Evolutionary conservation across 1,139 yeast genomes (phyloP), one percentile per base, ranked within the genome.

Genomic region (Diutina neorugosa): DNA sequence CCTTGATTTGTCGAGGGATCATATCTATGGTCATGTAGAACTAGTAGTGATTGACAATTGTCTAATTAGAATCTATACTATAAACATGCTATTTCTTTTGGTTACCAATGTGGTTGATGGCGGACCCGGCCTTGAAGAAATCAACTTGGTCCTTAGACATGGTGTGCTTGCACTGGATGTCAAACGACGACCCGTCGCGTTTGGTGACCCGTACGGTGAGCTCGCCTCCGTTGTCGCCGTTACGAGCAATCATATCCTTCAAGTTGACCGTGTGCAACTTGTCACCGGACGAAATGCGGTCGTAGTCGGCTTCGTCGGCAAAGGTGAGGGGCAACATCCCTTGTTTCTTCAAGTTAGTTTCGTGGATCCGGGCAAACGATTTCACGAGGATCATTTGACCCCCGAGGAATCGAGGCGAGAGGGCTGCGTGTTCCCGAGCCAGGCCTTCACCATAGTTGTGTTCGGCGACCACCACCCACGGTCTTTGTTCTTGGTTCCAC

Each of bases 401-500:
- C 57, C 97, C 97, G 54, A 93, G 76, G 74, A 86, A 93, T 68
- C 95, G 79, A 57, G 98, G 98, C 46, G 94, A 88, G 64, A 93
- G 75, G 5, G 98, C 98, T 53, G 98, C 98, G 65, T 93, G 98
- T 68, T 93, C 98, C 77, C 98, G 86, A 23, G 98, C 97, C 54
- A 97, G 89, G 59, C 98, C 98, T 75, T 93, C 98, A 69, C 98
- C 98, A 63, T 91, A 93, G 72, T 93, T 93, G 67, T 93, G 96
- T 66, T 91, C 98, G 53, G 97, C 98, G 58, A 93, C 86, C 52
- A 93, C 97, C 59, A 82, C 78, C 98, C 98, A 93, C 18, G 96
- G 94, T 61, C 88, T 80, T 8, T 70, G 62, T 58, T 88, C 94
- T 51, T 80, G 74, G 69, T 91, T 91, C 97, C 97, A 93, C 66